Conservation (phyloP, 1,284 basidiomycete genomes). For the Melampsora larici-populina region DNA sequence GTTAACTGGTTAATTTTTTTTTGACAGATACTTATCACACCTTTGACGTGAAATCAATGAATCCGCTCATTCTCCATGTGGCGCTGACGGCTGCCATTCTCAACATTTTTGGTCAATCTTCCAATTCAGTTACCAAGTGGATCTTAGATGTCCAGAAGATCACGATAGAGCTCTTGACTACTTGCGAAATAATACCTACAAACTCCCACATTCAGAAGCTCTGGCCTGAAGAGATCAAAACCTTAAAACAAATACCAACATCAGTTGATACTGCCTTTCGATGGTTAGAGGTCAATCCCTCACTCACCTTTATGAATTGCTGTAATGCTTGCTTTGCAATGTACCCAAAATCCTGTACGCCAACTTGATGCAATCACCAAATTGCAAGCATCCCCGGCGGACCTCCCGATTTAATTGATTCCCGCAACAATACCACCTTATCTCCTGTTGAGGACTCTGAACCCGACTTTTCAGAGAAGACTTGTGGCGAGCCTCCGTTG, state of each 20-base stretch:
- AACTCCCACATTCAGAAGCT: no score
- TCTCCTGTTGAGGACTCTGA: neutral
- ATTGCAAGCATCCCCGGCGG: neutral
- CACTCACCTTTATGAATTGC: neutral
- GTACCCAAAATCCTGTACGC: neutral
- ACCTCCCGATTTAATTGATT: neutral
- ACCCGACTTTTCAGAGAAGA: neutral
- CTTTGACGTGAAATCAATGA: neutral
- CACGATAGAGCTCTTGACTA: no score
- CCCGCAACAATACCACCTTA: neutral
- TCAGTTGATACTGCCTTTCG: conserved; percentile 4
- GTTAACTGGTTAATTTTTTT: no score
- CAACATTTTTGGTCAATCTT: conserved; percentile 8
- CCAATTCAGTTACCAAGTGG: conserved; percentile 13
- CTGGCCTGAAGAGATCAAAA: no score
- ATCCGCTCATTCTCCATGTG: conserved; percentile 17
- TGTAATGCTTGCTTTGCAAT: conserved; percentile 1
- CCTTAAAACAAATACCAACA: neutral
- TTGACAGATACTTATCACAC: neutral
- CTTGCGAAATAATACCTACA: no score
- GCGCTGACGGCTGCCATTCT: conserved; percentile 23
- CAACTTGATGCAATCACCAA: neutral
- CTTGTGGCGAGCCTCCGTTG: conserved; percentile 12
- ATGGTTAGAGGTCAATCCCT: conserved; percentile 20
- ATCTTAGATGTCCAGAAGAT: neutral